phyloP scores from a whole-genome alignment of 176 grass and related monocot genomes.

The Triticum dicoccoides region DNA sequence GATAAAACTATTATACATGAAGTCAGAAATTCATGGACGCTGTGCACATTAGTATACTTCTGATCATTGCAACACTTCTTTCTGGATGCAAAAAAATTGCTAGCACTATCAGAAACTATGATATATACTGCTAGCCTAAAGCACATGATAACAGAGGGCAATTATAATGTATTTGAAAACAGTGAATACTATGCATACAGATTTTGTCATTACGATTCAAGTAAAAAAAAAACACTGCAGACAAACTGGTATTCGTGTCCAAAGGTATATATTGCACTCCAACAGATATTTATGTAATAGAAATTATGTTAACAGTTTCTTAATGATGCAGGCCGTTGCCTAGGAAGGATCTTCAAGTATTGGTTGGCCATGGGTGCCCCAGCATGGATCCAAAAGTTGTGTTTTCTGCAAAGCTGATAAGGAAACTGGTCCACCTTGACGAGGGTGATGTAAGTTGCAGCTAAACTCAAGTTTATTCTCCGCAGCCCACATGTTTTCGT shows the following conservation, averaged over 20 bases:
- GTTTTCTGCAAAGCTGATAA: slow-evolving; percentile 92
- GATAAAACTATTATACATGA: not conserved
- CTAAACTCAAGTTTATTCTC: slow-evolving; percentile 20
- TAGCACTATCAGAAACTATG: not conserved
- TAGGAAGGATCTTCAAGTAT: slow-evolving; percentile 86
- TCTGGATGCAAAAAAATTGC: not conserved
- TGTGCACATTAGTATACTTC: not conserved
- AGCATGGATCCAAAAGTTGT: slow-evolving; percentile 73
- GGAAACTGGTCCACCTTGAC: slow-evolving; percentile 90
- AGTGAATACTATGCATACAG: not conserved
- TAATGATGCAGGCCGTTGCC: slow-evolving; percentile 60
- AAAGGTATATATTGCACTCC: not conserved
- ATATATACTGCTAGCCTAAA: not conserved
- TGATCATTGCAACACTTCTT: not conserved
- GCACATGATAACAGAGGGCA: slow-evolving; percentile 9
- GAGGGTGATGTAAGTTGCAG: slow-evolving; percentile 87
- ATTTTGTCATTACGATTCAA: not conserved
- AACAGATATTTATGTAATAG: not conserved
- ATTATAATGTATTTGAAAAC: not conserved
- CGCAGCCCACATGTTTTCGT: not conserved
- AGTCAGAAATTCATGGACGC: not conserved
- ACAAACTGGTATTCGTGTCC: not conserved
- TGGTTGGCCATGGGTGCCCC: slow-evolving; percentile 88
- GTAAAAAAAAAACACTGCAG: not conserved
- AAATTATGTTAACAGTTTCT: slow-evolving; percentile 23